Percentiles rank a stretch among this genome's conserved stretches.
phyloP scores from a whole-genome alignment of 1,139 yeast species.

The Casaregolazyma suthepensis region DNA sequence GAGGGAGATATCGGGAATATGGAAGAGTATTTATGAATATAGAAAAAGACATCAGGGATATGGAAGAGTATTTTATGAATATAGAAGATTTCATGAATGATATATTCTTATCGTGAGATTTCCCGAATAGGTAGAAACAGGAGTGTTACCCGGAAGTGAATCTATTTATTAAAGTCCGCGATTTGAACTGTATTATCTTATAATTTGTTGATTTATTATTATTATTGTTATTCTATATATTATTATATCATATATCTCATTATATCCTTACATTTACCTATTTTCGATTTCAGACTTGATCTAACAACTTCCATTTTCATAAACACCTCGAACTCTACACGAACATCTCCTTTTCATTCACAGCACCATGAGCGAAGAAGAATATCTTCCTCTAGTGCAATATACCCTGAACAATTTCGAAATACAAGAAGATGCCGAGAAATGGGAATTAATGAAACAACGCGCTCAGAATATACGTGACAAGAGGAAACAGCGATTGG shows the following conservation, averaged over 20 bases:
- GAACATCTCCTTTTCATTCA: constrained; percentile 32
- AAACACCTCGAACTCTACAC: constrained; percentile 17
- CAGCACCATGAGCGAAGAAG: constrained; percentile 10
- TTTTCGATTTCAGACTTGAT: not conserved
- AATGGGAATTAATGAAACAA: constrained; percentile 21
- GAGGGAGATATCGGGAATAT: not conserved
- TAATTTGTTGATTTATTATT: no score
- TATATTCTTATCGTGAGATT: no score
- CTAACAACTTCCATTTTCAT: no score
- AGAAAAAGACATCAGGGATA: not conserved
- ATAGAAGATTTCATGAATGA: no score
- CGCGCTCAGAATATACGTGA: constrained; percentile 18
- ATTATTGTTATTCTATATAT: no score
- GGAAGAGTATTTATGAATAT: not conserved
- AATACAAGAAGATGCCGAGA: constrained; percentile 42
- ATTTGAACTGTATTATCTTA: no score
- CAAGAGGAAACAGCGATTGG: constrained; percentile 16
- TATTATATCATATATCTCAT: no score
- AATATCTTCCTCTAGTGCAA: constrained; percentile 12
- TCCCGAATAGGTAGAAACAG: no score
- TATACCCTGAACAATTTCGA: constrained; percentile 45
- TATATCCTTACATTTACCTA: no score
- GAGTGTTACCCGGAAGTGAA: no score
- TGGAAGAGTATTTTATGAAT: no score
- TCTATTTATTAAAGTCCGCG: no score